Percentiles rank a stretch among this genome's conserved stretches.
phyloP scores from a whole-genome alignment of 129 eudicot species.

The Rutidosis leptorrhynchoides region DNA sequence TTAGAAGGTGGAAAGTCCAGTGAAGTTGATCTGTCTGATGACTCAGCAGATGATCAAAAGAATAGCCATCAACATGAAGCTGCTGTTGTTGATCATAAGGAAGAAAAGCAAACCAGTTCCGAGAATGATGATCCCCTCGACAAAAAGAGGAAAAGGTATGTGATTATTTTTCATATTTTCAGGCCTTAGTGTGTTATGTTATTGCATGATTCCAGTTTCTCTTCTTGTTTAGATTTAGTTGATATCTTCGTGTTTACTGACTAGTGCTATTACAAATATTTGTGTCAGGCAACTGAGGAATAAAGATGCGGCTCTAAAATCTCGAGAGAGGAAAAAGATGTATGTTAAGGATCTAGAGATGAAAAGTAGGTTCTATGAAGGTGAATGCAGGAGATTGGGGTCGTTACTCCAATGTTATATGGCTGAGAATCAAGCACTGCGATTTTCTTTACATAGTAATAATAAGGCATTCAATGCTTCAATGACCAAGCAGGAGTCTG shows the following conservation, averaged over 20 bases:
- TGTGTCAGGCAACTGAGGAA: slow-evolving; percentile 75
- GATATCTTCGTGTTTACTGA: too few species aligned
- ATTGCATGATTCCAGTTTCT: too few species aligned
- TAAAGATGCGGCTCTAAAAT: slow-evolving; percentile 77
- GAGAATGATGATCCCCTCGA: slow-evolving; percentile 37
- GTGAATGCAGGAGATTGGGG: slow-evolving; percentile 84
- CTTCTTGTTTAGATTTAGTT: too few species aligned
- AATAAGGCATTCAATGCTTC: slow-evolving; percentile 54
- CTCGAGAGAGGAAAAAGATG: slow-evolving; percentile 87
- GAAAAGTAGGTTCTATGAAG: slow-evolving; percentile 82
- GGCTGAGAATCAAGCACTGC: slow-evolving; percentile 89
- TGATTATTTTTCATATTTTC: neutral
- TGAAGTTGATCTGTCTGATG: slow-evolving; percentile 32
- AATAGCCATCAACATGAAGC: neutral
- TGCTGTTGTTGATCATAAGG: neutral
- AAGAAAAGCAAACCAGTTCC: too few species aligned
- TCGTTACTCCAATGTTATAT: slow-evolving; percentile 63
- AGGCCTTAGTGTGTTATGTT: too few species aligned
- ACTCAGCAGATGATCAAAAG: slow-evolving; percentile 12
- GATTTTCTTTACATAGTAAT: slow-evolving; percentile 56
- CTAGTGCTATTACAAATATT: too few species aligned
- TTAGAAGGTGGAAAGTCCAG: too few species aligned
- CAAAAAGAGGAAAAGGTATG: slow-evolving; percentile 70
- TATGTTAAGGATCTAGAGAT: slow-evolving; percentile 77
- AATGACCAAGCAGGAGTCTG: slow-evolving; percentile 99